A percentile compares a stretch with the other conserved stretches of the same genome.
These are phyloP conservation scores for Rhazya stricta DNA, from an alignment of 257 asterid genomes.

Conservation along the genomic window DNA sequence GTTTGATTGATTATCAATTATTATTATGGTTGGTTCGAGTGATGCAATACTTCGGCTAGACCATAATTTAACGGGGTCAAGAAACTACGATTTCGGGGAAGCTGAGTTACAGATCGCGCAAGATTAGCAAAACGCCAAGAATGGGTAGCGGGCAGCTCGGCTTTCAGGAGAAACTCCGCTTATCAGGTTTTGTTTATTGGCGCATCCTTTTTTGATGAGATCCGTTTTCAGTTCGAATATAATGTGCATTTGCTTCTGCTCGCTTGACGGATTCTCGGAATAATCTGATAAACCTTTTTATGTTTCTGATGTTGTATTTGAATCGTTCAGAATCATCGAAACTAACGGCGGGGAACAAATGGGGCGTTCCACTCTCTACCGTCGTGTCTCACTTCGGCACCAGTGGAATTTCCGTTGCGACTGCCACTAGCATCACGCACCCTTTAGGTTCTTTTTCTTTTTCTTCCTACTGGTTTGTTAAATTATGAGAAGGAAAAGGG, in stretches of 20 bases:
- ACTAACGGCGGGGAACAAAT: constrained; percentile 37
- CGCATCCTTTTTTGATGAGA: not conserved
- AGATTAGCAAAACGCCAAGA: not conserved
- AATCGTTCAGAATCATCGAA: constrained; percentile 21
- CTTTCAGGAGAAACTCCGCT: constrained; percentile 17
- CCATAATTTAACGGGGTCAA: constrained; percentile 7
- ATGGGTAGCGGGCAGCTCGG: constrained; percentile 21
- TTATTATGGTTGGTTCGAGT: too few relatives aligned
- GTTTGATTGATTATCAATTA: too few relatives aligned
- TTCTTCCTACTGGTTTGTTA: not conserved
- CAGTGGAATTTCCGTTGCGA: constrained; percentile 86
- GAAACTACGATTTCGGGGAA: not conserved
- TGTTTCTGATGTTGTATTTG: not conserved
- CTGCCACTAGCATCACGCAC: constrained; percentile 84
- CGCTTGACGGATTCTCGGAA: not conserved
- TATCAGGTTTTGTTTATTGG: constrained; percentile 20
- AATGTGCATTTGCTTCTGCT: not conserved
- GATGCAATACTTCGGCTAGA: too few relatives aligned
- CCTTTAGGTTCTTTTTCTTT: constrained; percentile 59
- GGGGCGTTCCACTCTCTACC: constrained; percentile 55
- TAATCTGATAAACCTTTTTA: not conserved
- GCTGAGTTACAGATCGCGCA: too few relatives aligned
- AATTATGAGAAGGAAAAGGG: not conserved
- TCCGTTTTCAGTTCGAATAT: not conserved
- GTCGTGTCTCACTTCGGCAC: constrained; percentile 70